A percentile compares a stretch with the other conserved stretches of the same genome.
These are phyloP conservation scores for Amanita jacksonii DNA, from an alignment of 768 basidiomycete species.

Conservation along the genomic window DNA sequence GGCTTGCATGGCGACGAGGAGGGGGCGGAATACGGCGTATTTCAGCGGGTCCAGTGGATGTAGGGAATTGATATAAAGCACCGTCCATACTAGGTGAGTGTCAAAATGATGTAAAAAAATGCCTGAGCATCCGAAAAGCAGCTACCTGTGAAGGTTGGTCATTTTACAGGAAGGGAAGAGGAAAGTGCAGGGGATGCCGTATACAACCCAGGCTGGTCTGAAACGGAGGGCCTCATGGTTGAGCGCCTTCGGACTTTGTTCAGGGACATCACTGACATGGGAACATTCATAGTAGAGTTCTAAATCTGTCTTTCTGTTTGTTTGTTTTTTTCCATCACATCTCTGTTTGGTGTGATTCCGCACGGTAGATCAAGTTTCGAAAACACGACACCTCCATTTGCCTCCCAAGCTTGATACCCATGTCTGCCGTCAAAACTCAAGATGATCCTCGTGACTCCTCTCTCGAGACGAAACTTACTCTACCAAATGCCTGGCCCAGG, in stretches of 20 bases:
- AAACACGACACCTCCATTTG: too few species aligned
- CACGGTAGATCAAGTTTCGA: too few species aligned
- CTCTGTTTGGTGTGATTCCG: too few species aligned
- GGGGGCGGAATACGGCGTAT: slow-evolving; percentile 20
- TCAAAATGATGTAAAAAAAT: too few species aligned
- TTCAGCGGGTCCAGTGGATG: background rate
- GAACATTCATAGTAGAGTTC: too few species aligned
- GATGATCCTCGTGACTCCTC: slow-evolving; percentile 60
- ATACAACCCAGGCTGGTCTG: background rate
- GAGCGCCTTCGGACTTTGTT: too few species aligned
- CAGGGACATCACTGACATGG: too few species aligned
- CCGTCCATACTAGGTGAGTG: background rate
- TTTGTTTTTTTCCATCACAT: too few species aligned
- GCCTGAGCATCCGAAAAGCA: too few species aligned
- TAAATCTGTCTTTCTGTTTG: too few species aligned
- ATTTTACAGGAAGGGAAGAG: too few species aligned
- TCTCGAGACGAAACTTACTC: slow-evolving; percentile 43
- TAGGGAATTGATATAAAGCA: background rate
- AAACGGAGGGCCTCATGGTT: background rate
- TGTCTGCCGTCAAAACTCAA: background rate
- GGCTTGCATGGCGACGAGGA: slow-evolving; percentile 36
- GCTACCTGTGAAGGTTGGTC: too few species aligned
- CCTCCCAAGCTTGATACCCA: background rate
- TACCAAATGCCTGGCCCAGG: slow-evolving; percentile 59
- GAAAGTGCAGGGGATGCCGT: background rate